These are phyloP conservation scores for Gleditsia sinensis DNA, from an alignment of 306 rosid genomes.

Conservation along the genomic window DNA sequence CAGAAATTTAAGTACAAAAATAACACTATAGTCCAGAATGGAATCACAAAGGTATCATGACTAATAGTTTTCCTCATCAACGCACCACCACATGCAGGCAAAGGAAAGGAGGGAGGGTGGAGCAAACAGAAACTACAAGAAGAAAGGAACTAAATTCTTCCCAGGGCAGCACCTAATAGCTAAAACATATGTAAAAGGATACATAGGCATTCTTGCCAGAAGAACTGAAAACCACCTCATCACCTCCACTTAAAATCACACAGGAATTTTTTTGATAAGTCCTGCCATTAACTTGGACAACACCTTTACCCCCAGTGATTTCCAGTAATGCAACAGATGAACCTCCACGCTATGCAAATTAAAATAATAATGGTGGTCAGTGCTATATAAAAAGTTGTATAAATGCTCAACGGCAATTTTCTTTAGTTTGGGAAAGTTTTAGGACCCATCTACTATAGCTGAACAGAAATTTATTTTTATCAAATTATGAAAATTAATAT, in stretches of 20 bases:
- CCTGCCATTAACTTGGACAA: conserved; percentile 80
- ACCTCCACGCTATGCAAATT: conserved; percentile 62
- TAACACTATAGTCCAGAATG: neutral
- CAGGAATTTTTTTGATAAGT: conserved; percentile 48
- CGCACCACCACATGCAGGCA: neutral
- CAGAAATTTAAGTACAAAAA: conserved; percentile 11
- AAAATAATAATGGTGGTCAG: conserved; percentile 40
- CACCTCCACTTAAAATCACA: conserved; percentile 71
- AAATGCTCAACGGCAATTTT: conserved; percentile 23
- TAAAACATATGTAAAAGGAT: conserved; percentile 59
- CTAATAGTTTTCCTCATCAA: neutral
- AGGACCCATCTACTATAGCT: conserved; percentile 10
- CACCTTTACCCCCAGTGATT: conserved; percentile 73
- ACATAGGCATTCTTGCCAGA: conserved; percentile 85
- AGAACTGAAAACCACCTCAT: conserved; percentile 77
- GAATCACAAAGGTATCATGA: conserved; percentile 3
- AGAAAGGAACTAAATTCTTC: conserved; percentile 19
- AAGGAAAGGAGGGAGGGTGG: neutral
- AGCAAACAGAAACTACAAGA: conserved; percentile 1
- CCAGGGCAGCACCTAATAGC: neutral
- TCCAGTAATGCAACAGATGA: conserved; percentile 78
- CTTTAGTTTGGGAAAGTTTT: neutral
- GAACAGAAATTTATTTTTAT: conserved; percentile 3
- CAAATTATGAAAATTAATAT: neutral
- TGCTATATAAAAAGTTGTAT: neutral